Conservation (phyloP, 2,329 filamentous ascomycete genomes). For the Botrytis elliptica region DNA sequence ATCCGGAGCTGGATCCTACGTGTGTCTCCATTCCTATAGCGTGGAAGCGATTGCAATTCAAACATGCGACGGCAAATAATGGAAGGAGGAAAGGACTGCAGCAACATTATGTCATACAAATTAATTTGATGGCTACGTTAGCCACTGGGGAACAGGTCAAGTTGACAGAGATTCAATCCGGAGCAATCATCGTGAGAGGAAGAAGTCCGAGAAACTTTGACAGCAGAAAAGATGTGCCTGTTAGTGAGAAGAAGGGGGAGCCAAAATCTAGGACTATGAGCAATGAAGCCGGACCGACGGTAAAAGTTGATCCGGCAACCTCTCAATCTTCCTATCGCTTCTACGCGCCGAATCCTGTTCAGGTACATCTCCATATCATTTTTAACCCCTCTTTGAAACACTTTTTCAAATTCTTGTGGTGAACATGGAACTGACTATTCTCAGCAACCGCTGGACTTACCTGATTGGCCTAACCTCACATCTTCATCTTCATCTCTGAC, state of each 20-base stretch:
- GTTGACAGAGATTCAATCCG: conserved; percentile 83
- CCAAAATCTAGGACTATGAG: conserved; percentile 34
- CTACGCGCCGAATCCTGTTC: conserved; percentile 35
- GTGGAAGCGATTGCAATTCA: conserved; percentile 94
- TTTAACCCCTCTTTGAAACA: background rate
- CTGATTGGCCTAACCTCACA: conserved; percentile 32
- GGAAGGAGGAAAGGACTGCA: conserved; percentile 90
- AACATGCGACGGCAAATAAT: conserved; percentile 95
- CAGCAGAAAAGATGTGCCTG: conserved; percentile 78
- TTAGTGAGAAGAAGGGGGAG: conserved; percentile 44
- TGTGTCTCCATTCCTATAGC: conserved; percentile 79
- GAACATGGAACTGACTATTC: background rate
- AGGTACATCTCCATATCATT: conserved; percentile 27
- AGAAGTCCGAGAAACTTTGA: conserved; percentile 94
- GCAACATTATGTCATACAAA: conserved; percentile 88
- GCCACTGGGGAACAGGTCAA: conserved; percentile 61
- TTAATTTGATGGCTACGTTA: conserved; percentile 79
- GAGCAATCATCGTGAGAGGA: conserved; percentile 91
- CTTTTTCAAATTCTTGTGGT: background rate
- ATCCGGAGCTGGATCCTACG: conserved; percentile 73
- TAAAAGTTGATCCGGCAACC: conserved; percentile 35
- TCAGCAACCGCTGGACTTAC: conserved; percentile 34
- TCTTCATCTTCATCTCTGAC: conserved; percentile 18
- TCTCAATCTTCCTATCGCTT: conserved; percentile 32
- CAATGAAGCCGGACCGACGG: conserved; percentile 25